phyloP scores from a whole-genome alignment of 495 filamentous ascomycete species.

The Aspergillus bertholletiae region DNA sequence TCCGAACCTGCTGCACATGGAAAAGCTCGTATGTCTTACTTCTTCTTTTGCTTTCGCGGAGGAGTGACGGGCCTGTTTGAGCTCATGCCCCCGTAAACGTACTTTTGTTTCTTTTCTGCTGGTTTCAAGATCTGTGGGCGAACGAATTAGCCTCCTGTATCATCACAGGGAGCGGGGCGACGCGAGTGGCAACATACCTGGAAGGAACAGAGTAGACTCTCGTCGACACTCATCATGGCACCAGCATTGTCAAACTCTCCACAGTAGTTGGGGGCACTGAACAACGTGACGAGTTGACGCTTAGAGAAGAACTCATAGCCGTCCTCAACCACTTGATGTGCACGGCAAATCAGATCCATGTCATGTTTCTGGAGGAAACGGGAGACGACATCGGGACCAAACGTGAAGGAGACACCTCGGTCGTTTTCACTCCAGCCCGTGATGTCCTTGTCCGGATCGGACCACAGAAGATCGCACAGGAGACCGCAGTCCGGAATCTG shows the following conservation, averaged over 20 bases:
- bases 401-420: conserved; percentile 97
- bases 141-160: not conserved
- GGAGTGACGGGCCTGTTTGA: conserved; percentile 82
- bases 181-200: conserved; percentile 61
- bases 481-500: conserved; percentile 98
- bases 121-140: conserved; percentile 86
- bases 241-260: conserved; percentile 99
- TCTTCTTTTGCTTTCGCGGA: conserved; percentile 88
- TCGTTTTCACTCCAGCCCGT: conserved; percentile 99
- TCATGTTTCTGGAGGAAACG: conserved; percentile 99
- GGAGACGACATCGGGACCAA: conserved; percentile 97
- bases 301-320: conserved; percentile 99
- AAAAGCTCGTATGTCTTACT: conserved; percentile 81
- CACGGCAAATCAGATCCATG: conserved; percentile 98
- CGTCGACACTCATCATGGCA: conserved; percentile 99
- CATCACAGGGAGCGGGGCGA: conserved; percentile 6
- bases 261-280: conserved; percentile 98
- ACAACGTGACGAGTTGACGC: conserved; percentile 93
- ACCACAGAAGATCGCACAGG: conserved; percentile 96
- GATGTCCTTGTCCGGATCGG: conserved; percentile 98
- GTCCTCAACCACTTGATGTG: conserved; percentile 98
- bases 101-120: conserved; percentile 99
- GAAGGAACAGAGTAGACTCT: conserved; percentile 97
- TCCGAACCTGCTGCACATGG: conserved; percentile 91
- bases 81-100: conserved; percentile 88